A percentile compares a stretch with the other conserved stretches of the same genome.
These are phyloP conservation scores for Schwanniomyces occidentalis DNA, from an alignment of 805 yeast genomes.

Conservation along the genomic window DNA sequence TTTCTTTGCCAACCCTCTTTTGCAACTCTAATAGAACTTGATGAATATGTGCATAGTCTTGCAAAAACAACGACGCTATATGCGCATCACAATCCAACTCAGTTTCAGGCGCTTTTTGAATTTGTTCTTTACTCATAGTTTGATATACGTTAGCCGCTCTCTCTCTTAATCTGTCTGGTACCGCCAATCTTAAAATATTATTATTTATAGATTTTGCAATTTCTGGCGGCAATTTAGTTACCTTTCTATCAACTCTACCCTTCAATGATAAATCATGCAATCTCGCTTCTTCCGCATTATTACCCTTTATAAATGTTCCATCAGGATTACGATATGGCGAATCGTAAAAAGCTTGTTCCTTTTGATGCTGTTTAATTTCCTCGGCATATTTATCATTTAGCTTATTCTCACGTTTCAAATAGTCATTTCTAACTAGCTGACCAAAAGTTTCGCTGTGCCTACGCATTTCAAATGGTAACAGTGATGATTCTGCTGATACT, in stretches of 20 bases:
- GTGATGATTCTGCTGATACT: not conserved
- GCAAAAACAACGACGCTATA: conserved; percentile 76
- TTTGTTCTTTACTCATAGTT: conserved; percentile 49
- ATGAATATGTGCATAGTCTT: conserved; percentile 70
- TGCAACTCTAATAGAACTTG: conserved; percentile 69
- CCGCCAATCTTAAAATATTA: conserved; percentile 57
- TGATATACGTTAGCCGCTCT: conserved; percentile 59
- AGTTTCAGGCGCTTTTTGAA: conserved; percentile 49
- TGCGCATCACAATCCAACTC: conserved; percentile 70
- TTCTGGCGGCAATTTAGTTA: conserved; percentile 54
- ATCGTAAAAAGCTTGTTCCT: conserved; percentile 2
- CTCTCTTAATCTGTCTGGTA: conserved; percentile 64
- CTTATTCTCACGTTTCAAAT: conserved; percentile 10
- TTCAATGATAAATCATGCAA: conserved; percentile 55
- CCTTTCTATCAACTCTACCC: conserved; percentile 55
- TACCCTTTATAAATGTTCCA: conserved; percentile 44
- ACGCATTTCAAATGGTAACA: conserved; percentile 18
- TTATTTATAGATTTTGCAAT: conserved; percentile 62
- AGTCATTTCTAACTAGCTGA: conserved; percentile 23
- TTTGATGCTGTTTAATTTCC: conserved; percentile 2
- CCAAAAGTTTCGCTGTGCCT: conserved; percentile 25
- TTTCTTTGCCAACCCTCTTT: conserved; percentile 47
- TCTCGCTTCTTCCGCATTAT: conserved; percentile 52
- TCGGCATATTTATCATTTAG: conserved; percentile 8
- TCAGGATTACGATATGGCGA: conserved; percentile 41